phyloP scores from a whole-genome alignment of 1,139 yeast genomes.

The Pichia sp. region DNA sequence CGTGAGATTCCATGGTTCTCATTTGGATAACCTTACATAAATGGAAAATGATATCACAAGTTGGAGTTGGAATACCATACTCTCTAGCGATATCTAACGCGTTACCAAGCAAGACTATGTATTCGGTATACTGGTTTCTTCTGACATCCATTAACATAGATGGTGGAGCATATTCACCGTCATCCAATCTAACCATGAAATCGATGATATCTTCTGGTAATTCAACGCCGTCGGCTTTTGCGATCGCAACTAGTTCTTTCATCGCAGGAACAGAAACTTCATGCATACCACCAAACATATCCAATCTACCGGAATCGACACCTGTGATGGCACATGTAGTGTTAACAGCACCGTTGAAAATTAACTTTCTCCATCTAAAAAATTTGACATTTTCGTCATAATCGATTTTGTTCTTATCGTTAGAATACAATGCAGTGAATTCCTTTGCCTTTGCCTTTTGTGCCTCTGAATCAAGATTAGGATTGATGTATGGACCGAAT shows the following conservation, averaged over 20 bases:
- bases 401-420: slow-evolving; percentile 42
- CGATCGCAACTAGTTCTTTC: slow-evolving; percentile 61
- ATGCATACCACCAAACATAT: slow-evolving; percentile 52
- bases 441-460: slow-evolving; percentile 35
- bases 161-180: slow-evolving; percentile 24
- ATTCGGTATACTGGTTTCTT: slow-evolving; percentile 68
- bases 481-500: slow-evolving; percentile 54
- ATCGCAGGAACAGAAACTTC: slow-evolving; percentile 58
- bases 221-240: slow-evolving; percentile 59
- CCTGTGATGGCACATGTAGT: slow-evolving; percentile 59
- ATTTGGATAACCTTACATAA: slow-evolving; percentile 60
- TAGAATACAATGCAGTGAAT: slow-evolving; percentile 50
- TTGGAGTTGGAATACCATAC: slow-evolving; percentile 56
- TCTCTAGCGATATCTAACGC: slow-evolving; percentile 60
- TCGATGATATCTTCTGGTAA: slow-evolving; percentile 22
- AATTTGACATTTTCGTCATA: slow-evolving; percentile 49
- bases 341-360: slow-evolving; percentile 68
- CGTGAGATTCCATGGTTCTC: slow-evolving; percentile 53
- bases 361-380: slow-evolving; percentile 70
- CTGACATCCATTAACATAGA: slow-evolving; percentile 55
- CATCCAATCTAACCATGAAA: slow-evolving; percentile 23
- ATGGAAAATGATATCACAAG: slow-evolving; percentile 53
- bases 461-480: slow-evolving; percentile 30
- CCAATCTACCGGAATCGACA: slow-evolving; percentile 59
- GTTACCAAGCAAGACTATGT: slow-evolving; percentile 70